These are phyloP conservation scores for Tylopilus sp. DNA, from an alignment of 1,284 basidiomycete species.

Conservation along the genomic window DNA sequence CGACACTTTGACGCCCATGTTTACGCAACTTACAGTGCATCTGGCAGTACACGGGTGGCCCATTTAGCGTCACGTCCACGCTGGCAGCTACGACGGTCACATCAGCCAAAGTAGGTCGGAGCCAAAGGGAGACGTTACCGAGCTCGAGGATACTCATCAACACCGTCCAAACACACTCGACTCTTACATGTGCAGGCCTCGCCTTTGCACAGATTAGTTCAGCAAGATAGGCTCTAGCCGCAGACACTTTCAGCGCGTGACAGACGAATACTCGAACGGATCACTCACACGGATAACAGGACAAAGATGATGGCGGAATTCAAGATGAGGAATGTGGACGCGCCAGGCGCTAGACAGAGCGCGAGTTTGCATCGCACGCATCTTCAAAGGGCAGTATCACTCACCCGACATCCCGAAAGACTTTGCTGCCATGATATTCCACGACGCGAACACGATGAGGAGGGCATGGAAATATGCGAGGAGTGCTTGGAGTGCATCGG, in stretches of 20 bases:
- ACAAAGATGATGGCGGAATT: constrained; percentile 45
- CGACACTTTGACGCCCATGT: not conserved
- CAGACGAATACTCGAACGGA: not conserved
- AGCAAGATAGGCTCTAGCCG: constrained; percentile 31
- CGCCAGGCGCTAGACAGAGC: constrained; percentile 39
- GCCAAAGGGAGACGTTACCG: constrained; percentile 30
- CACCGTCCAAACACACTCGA: constrained; percentile 54
- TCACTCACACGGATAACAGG: constrained; percentile 45
- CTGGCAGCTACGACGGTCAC: constrained; percentile 39
- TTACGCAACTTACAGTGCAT: constrained; percentile 32
- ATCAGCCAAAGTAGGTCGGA: not conserved
- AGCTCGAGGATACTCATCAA: constrained; percentile 46
- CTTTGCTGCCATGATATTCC: constrained; percentile 46
- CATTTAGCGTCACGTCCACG: constrained; percentile 42
- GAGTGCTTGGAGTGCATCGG: constrained; percentile 39
- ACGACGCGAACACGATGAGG: constrained; percentile 51
- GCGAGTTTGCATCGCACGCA: not conserved
- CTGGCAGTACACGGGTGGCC: constrained; percentile 38
- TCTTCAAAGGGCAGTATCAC: constrained; percentile 4
- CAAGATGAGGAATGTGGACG: constrained; percentile 49
- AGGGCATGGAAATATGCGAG: constrained; percentile 49
- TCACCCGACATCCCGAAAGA: constrained; percentile 38
- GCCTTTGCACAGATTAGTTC: constrained; percentile 37
- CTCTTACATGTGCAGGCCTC: constrained; percentile 40
- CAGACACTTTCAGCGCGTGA: not conserved